Percentiles rank a stretch among this genome's conserved stretches.
Evolutionary conservation across 2,329 filamentous ascomycete genomes (phyloP).

Genomic region (Aureobasidium musti): DNA sequence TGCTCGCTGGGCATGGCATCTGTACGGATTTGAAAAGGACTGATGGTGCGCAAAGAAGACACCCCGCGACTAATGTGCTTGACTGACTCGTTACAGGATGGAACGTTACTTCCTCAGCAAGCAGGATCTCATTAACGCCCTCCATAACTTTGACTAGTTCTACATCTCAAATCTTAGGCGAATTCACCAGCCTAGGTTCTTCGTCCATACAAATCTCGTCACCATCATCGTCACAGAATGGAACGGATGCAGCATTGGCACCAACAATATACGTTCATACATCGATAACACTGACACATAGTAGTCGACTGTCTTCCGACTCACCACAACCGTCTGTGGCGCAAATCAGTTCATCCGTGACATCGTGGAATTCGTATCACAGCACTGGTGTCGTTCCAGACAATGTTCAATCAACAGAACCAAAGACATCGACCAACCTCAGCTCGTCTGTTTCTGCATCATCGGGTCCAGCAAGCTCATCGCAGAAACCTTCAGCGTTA

Average conservation of each 20-base stretch:
- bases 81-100: slow-evolving; percentile 8
- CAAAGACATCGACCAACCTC: neutral
- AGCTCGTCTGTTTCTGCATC: neutral
- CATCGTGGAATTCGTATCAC: neutral
- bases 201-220: neutral
- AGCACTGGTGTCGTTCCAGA: slow-evolving; percentile 12
- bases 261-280: neutral
- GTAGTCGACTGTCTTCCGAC: neutral
- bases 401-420: neutral
- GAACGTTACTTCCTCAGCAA: slow-evolving; percentile 9
- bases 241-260: neutral
- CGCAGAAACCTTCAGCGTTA: neutral
- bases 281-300: neutral
- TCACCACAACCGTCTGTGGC: neutral
- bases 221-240: neutral
- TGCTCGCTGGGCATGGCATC: neutral
- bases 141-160: neutral
- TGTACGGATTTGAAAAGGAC: neutral
- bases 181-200: neutral
- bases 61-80: neutral
- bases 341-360: neutral
- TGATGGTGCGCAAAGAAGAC: neutral
- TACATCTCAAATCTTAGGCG: neutral
- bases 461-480: neutral
- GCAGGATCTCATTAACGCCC: neutral